Conservation (phyloP, 2,329 filamentous ascomycete genomes). For the Pseudogymnoascus sp. region DNA sequence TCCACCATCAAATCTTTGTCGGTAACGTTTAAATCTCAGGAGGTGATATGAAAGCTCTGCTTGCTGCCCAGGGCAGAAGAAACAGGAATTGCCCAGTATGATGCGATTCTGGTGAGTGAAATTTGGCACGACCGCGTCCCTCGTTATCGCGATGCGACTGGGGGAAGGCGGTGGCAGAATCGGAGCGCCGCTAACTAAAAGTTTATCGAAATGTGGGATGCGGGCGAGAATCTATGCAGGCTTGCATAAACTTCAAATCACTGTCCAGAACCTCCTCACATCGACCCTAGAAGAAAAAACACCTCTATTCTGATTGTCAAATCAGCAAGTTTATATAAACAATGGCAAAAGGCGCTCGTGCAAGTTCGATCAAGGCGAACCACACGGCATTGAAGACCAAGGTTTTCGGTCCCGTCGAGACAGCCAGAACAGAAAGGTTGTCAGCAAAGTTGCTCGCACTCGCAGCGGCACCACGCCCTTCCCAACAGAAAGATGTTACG, state of each 20-base stretch:
- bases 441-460: constrained; percentile 80
- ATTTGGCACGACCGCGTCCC: constrained; percentile 4
- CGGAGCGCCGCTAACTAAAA: constrained; percentile 3
- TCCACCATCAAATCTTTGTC: constrained; percentile 5
- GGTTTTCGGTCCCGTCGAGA: constrained; percentile 78
- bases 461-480: constrained; percentile 66
- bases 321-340: constrained; percentile 23
- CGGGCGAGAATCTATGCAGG: constrained; percentile 9
- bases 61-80: constrained; percentile 8
- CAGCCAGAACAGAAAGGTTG: constrained; percentile 72
- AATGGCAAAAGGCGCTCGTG: constrained; percentile 84
- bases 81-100: neutral
- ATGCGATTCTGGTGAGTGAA: constrained; percentile 4
- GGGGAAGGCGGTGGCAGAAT: constrained; percentile 11
- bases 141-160: constrained; percentile 10
- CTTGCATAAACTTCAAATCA: constrained; percentile 6
- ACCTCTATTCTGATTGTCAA: neutral
- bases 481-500: constrained; percentile 40
- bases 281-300: neutral
- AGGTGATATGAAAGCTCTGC: neutral
- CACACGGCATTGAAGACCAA: constrained; percentile 70
- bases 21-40: neutral
- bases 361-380: constrained; percentile 76
- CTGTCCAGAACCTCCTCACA: neutral
- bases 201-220: constrained; percentile 11